Conservation (phyloP, 192 early-diverging fungal genomes). For the Diversispora epigaea region DNA sequence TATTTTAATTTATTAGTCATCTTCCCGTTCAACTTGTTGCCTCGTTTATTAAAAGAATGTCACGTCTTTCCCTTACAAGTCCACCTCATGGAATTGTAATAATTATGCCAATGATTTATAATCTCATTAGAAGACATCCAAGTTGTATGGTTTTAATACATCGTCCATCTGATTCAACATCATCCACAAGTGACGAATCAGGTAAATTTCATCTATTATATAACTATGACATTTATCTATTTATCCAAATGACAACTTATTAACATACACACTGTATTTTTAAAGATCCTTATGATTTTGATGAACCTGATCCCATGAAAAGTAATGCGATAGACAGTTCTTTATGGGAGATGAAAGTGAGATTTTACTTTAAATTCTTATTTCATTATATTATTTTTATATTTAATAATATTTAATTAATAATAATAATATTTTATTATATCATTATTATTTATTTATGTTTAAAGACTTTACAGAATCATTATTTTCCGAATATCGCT, state of each 20-base stretch:
- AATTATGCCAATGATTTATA: slow-evolving; percentile 89
- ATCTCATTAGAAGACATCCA: slow-evolving; percentile 89
- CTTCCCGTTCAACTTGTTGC: slow-evolving; percentile 89
- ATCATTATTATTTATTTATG: background rate
- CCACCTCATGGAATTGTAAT: slow-evolving; percentile 85
- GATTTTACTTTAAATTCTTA: no score
- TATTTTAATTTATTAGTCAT: slow-evolving; percentile 52
- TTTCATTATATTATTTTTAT: no score
- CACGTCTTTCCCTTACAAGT: slow-evolving; percentile 76
- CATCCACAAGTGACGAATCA: slow-evolving; percentile 38
- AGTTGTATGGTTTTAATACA: slow-evolving; percentile 88
- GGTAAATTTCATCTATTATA: no score
- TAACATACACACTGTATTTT: no score
- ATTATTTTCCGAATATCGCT: slow-evolving; percentile 86
- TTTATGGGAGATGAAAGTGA: slow-evolving; percentile 84
- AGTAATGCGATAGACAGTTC: slow-evolving; percentile 79
- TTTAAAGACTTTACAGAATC: slow-evolving; percentile 72
- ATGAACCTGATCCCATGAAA: slow-evolving; percentile 75
- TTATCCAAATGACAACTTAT: background rate
- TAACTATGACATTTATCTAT: no score
- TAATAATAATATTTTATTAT: background rate
- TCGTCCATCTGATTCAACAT: slow-evolving; percentile 47
- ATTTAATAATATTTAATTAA: background rate
- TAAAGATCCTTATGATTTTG: slow-evolving; percentile 50
- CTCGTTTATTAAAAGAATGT: slow-evolving; percentile 90